These are phyloP conservation scores for Calvatia gigantea DNA, from an alignment of 768 basidiomycete genomes.

Conservation along the genomic window DNA sequence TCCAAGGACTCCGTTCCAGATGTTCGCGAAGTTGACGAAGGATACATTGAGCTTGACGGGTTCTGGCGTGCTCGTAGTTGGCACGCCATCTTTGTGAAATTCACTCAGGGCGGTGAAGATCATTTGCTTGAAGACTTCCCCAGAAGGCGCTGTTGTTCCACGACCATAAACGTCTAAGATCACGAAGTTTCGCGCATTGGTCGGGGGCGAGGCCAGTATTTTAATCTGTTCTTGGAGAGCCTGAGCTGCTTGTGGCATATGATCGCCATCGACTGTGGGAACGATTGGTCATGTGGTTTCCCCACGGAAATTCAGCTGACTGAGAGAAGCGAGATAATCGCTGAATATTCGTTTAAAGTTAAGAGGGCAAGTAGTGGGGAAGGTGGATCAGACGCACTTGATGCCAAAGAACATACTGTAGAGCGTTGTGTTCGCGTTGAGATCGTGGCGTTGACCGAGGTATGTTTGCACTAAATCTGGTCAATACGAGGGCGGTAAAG, in stretches of 20 bases:
- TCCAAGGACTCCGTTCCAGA: slow-evolving; percentile 48
- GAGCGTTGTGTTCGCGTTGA: slow-evolving; percentile 45
- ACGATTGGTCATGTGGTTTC: not conserved
- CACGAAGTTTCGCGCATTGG: slow-evolving; percentile 47
- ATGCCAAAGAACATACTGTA: slow-evolving; percentile 55
- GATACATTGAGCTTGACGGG: slow-evolving; percentile 34
- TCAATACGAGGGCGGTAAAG: not conserved
- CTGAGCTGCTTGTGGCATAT: slow-evolving; percentile 41
- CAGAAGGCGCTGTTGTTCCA: slow-evolving; percentile 34
- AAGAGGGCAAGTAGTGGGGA: slow-evolving; percentile 2
- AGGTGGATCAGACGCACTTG: slow-evolving; percentile 31
- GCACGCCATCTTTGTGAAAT: slow-evolving; percentile 22
- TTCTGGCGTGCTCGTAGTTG: slow-evolving; percentile 12
- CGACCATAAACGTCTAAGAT: slow-evolving; percentile 49
- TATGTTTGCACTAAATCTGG: slow-evolving; percentile 36
- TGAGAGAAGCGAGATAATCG: slow-evolving; percentile 39
- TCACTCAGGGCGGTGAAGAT: slow-evolving; percentile 38
- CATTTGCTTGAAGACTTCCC: slow-evolving; percentile 44
- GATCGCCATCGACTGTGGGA: slow-evolving; percentile 38
- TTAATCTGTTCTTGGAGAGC: slow-evolving; percentile 41
- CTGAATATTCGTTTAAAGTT: slow-evolving; percentile 20
- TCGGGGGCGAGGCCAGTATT: slow-evolving; percentile 45
- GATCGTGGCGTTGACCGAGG: slow-evolving; percentile 37
- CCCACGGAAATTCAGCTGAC: slow-evolving; percentile 22
- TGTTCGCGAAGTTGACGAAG: slow-evolving; percentile 43